Conservation (phyloP, 768 basidiomycete genomes). For the Boletus vinaceobasis region DNA sequence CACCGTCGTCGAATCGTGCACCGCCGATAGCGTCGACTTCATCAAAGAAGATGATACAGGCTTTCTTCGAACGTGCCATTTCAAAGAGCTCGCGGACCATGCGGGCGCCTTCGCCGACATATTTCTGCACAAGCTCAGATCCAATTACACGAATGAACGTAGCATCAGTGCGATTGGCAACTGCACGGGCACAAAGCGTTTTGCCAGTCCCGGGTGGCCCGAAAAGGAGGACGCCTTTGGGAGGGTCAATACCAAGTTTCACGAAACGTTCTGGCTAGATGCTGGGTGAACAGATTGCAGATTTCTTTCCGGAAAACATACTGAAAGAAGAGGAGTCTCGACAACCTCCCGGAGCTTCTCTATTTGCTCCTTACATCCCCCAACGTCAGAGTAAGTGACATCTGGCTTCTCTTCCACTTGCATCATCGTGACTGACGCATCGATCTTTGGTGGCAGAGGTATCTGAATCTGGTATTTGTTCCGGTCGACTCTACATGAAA, state of each 20-base stretch:
- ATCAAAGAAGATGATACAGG: conserved; percentile 99
- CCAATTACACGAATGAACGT: conserved; percentile 99
- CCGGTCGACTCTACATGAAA: conserved; percentile 72
- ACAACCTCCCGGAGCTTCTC: conserved; percentile 99
- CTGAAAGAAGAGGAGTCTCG: conserved; percentile 91
- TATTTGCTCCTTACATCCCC: conserved; percentile 99
- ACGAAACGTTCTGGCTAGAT: conserved; percentile 96
- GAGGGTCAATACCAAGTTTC: conserved; percentile 97
- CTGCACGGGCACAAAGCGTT: conserved; percentile 96
- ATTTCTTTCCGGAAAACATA: conserved; percentile 37
- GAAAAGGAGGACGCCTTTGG: conserved; percentile 94
- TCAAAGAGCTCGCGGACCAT: conserved; percentile 99
- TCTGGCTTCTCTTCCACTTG: conserved; percentile 99
- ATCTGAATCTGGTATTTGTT: conserved; percentile 99
- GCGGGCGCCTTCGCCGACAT: conserved; percentile 97
- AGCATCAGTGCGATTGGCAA: conserved; percentile 97
- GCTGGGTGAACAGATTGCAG: conserved; percentile 15
- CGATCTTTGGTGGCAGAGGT: conserved; percentile 96
- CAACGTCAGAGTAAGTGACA: conserved; percentile 96
- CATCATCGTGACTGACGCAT: conserved; percentile 99
- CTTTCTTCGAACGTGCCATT: conserved; percentile 98
- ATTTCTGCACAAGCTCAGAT: conserved; percentile 99
- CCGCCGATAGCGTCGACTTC: conserved; percentile 99
- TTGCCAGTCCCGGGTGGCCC: conserved; percentile 99
- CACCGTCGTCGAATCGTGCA: conserved; percentile 96